Conservation (phyloP, 345 rosid species). For the Salix dunnii region DNA sequence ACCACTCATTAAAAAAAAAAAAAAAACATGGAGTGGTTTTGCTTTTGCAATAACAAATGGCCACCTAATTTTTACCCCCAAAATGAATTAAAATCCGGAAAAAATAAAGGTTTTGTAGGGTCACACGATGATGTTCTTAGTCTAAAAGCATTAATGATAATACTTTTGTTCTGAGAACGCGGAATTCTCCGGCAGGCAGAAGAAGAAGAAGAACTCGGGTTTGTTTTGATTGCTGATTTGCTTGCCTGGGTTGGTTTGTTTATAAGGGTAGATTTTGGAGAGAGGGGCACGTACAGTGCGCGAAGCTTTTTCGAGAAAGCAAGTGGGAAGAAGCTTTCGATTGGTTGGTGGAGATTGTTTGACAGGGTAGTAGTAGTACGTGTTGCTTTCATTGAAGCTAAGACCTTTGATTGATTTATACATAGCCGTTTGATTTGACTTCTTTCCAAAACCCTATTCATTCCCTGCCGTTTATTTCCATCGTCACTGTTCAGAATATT, state of each 20-base stretch:
- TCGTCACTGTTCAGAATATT: too few species aligned
- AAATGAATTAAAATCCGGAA: neutral
- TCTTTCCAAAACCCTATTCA: neutral
- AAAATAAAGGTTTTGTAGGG: too few species aligned
- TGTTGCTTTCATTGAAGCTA: constrained; percentile 16
- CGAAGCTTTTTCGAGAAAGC: constrained; percentile 23
- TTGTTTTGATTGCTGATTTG: neutral
- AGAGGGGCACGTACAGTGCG: neutral
- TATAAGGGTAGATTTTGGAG: constrained; percentile 7
- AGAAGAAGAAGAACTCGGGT: neutral
- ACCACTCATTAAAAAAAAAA: neutral
- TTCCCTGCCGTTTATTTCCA: constrained; percentile 20
- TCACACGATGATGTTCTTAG: too few species aligned
- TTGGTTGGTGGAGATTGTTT: constrained; percentile 17
- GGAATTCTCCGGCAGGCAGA: too few species aligned
- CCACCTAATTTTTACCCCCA: neutral
- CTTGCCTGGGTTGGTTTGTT: neutral
- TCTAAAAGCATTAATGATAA: too few species aligned
- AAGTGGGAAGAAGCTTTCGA: neutral
- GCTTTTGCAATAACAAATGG: neutral
- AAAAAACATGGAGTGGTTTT: neutral
- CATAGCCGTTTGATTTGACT: constrained; percentile 16
- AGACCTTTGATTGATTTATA: neutral
- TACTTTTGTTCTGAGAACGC: too few species aligned
- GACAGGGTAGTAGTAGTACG: neutral